Percentiles rank a stretch among this genome's conserved stretches.
Evolutionary conservation across 768 basidiomycete species (phyloP).

Genomic region (Tricholoma matsutake): DNA sequence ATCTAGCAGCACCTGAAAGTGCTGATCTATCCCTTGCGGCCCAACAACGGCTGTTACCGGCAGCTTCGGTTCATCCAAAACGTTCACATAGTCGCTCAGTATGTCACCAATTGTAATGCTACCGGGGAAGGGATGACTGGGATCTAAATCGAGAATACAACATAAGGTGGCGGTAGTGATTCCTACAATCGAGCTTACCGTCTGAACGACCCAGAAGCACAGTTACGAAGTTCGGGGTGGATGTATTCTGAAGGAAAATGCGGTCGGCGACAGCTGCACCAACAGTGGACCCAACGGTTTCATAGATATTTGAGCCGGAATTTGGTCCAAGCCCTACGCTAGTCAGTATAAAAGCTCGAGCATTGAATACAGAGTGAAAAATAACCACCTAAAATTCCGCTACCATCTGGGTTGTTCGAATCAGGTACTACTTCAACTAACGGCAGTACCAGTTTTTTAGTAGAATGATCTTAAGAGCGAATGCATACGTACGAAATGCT

Average conservation of each 20-base stretch:
- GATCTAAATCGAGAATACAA: constrained; percentile 31
- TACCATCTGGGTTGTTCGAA: constrained; percentile 26
- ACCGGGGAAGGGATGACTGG: constrained; percentile 49
- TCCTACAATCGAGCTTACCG: constrained; percentile 17
- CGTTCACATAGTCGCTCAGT: constrained; percentile 43
- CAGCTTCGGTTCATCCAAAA: constrained; percentile 51
- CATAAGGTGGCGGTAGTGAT: neutral
- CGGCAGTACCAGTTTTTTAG: neutral
- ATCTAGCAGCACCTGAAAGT: constrained; percentile 66
- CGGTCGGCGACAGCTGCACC: constrained; percentile 60
- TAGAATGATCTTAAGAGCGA: constrained; percentile 2
- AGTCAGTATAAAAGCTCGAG: constrained; percentile 18
- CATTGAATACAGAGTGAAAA: neutral
- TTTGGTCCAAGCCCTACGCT: constrained; percentile 62
- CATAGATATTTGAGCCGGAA: constrained; percentile 47
- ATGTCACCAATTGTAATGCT: constrained; percentile 62
- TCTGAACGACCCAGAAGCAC: constrained; percentile 60
- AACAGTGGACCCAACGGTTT: constrained; percentile 26
- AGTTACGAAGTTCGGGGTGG: constrained; percentile 59
- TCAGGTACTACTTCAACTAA: constrained; percentile 41
- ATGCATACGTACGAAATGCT: constrained; percentile 45
- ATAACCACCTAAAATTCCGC: constrained; percentile 25
- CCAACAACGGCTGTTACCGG: constrained; percentile 40
- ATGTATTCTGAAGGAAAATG: constrained; percentile 57
- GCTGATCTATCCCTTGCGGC: constrained; percentile 41